Base-by-base conservation (phyloP, 495 filamentous ascomycete species). In the Aspergillus conjunctus region DNA sequence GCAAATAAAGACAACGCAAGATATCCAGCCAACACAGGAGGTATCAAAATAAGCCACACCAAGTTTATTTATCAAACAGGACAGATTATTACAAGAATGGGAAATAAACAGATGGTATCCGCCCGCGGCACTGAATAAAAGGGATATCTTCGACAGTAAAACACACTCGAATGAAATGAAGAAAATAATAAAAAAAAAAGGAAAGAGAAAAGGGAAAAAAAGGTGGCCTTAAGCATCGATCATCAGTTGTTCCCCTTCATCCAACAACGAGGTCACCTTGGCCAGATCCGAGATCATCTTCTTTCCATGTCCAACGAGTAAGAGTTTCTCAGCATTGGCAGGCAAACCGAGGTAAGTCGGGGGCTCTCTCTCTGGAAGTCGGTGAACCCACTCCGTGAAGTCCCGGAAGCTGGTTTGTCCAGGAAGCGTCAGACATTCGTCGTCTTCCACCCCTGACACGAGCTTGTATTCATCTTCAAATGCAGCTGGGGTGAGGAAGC, bases 341-440 rank as follows among this genome's bases (percentile, higher is more conserved):
- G 94, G 95, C 59, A 99, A 73, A 26, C 94, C 95, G n/a, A 99
- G 79, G 70, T 97, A 99, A 7, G 92, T 97, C 1, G 94, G 94
- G 46, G 94, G 94, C 70, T 99, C 94, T 67, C 94, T 84, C 81
- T 99, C 94, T 12, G 94, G 94, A 62, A 99, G 77, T 43, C 82
- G 83, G 65, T 96, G 89, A 49, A 98, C 93, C 94, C 94, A 99
- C 43, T 83, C 83, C 74, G 90, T 87, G 67, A 98, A 97, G 64
- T 96, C 91, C 57, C 85, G 85, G 74, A 96, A 85, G 31, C 85
- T 85, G 9, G 92, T 96, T 26, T 88, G 86, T 18, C 82, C 80
- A 2, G 94, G 95, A 43, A 96, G 87, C 3, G 82, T 81, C 32
- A 99, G 77, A 54, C 85, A 83, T 18, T 86, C 79, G 44, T 87